These are phyloP conservation scores for Tuber aestivum DNA, from an alignment of 495 filamentous ascomycete species.

Conservation along the genomic window DNA sequence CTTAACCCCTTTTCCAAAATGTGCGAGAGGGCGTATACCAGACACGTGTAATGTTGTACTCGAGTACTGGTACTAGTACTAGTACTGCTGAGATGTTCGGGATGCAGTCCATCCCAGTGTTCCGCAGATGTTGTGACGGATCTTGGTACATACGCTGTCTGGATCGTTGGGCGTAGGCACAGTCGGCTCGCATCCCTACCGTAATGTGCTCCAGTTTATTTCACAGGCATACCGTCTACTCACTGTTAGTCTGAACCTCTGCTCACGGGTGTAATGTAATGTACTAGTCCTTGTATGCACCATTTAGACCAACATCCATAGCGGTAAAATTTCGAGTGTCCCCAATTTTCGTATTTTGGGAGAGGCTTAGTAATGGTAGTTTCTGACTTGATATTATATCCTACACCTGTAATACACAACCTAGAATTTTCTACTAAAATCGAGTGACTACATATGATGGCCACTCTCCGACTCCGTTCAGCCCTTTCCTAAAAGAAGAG, in stretches of 20 bases:
- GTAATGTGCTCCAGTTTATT: background rate
- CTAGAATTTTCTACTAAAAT: background rate
- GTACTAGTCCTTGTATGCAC: background rate
- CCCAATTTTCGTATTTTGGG: background rate
- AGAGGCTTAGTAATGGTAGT: background rate
- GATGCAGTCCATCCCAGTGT: background rate
- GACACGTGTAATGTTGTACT: no score
- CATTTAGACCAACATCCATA: background rate
- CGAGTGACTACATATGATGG: background rate
- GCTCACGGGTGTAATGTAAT: background rate
- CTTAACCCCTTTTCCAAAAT: background rate
- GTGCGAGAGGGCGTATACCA: no score
- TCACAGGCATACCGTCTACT: background rate
- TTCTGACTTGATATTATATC: background rate
- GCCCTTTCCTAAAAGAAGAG: background rate
- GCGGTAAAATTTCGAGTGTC: background rate
- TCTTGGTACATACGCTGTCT: background rate
- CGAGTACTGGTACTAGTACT: no score
- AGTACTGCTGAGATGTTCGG: background rate
- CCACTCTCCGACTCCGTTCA: no score
- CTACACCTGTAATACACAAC: background rate
- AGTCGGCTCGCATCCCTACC: background rate
- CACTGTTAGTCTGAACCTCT: background rate
- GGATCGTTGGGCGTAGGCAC: background rate
- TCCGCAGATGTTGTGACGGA: background rate